Base-by-base conservation (phyloP, 345 rosid species). In the Triadica sebifera region DNA sequence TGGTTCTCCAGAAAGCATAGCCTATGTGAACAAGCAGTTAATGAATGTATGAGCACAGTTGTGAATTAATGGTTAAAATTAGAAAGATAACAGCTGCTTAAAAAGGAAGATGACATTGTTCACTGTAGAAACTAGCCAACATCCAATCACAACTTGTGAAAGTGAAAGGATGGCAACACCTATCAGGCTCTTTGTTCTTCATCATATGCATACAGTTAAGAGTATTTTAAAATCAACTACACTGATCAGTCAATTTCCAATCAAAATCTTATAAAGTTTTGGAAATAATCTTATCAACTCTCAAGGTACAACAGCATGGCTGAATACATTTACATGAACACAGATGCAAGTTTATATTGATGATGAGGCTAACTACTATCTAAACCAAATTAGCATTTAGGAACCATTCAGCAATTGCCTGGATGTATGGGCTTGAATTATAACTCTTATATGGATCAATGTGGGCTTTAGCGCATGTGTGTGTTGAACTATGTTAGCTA, bases 1-100 rank as follows among this genome's bases (percentile, higher is more conserved):
- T 76, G 99, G 99, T 79, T 93, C 98, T 43, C 99, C 99, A 74
- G 92, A 95, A 75, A 95, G 99, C 75, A 93, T 85, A 71, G 91
- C 96, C 99, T 95, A 74, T 43, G 8, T 19, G 43, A 39, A 66
- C 34, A 19, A 29, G 59, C n/a, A 49, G 24, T 70, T 70, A 65
- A 52, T 38, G 5, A 58, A 76, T 41, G 68, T 22, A 19, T 12
- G 9, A 74, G 70, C 37, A 55, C 25, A 49, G 22, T 64, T 57
- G 56, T 12, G 15, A 65, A 65, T 17, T 55, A 51, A 52, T 29
- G 43, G 45, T 37, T 69, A 43, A 50, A 50, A 64, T 20, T 24
- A 12, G 12, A 38, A 69, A 11, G 63, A 69, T 15, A 22, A 8
- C 34, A 61, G 17, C 37, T 24, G 38, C 29, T 13, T 53, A 59